These are phyloP conservation scores for Pseudozyma flocculosa DNA, from an alignment of 1,284 basidiomycete species.

Conservation along the genomic window DNA sequence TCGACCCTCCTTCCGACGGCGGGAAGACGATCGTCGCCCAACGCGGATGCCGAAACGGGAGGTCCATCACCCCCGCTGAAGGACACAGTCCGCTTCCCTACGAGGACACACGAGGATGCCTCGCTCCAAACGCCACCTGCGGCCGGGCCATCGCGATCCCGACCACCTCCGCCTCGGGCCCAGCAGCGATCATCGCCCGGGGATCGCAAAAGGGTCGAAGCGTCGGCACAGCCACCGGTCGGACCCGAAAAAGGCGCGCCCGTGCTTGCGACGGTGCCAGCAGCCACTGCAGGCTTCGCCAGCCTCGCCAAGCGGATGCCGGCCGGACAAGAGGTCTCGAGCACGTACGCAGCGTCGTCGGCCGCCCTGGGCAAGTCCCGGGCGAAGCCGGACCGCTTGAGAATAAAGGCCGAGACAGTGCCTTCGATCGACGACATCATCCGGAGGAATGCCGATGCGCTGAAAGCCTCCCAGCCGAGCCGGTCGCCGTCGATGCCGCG, in stretches of 20 bases:
- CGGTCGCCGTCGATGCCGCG: conserved; percentile 33
- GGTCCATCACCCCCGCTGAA: too few species aligned
- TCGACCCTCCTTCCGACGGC: conserved; percentile 6
- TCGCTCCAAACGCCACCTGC: background rate
- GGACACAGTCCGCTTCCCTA: background rate
- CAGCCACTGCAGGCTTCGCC: too few species aligned
- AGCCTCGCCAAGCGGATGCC: too few species aligned
- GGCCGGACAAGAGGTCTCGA: too few species aligned
- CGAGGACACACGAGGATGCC: background rate
- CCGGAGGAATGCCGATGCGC: conserved; percentile 52
- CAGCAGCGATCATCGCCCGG: too few species aligned
- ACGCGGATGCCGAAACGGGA: too few species aligned
- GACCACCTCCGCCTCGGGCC: background rate
- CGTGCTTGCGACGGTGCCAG: too few species aligned
- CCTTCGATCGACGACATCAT: conserved; percentile 59
- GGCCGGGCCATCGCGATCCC: background rate
- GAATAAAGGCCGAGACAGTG: background rate
- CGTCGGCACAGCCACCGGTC: background rate
- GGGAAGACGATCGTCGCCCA: background rate
- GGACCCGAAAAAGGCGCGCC: background rate
- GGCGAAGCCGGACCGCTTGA: conserved; percentile 1
- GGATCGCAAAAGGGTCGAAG: background rate
- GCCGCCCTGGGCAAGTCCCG: conserved; percentile 13
- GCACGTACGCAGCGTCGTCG: conserved; percentile 23
- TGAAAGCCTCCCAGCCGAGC: conserved; percentile 30